Evolutionary conservation across 768 basidiomycete species (phyloP), one percentile per base, ranked within the genome.

Genomic region (Psilocybe sp.): DNA sequence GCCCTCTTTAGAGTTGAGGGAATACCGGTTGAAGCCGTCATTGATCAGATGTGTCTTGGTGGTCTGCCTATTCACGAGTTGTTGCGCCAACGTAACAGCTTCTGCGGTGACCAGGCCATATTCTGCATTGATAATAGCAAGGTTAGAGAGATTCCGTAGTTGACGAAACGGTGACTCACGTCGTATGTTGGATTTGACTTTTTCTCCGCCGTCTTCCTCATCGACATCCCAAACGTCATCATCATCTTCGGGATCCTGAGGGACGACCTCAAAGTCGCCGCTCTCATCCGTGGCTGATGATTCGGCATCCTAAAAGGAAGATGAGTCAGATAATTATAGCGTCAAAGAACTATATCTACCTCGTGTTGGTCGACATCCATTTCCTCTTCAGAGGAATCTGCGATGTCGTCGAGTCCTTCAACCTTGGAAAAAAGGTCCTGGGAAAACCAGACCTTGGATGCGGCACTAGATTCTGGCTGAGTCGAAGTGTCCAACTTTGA

Each of bases 21-120:
- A 91, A 68, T 94, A 89, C 10, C 92, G 89, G 68, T 87, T 93
- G 76, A 98, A 99, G 11, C 97, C 97, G 40, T 97, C 88, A 59
- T 98, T 92, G 62, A 98, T 80, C 19, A 99, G 77, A 23, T 92
- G 80, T 5, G 92, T 92, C 61, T 85, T 86, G 0, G 93, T 98
- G 56, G 76, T 93, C 70, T 91, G 74, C 31, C 92, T 86, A 66
- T 98, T 98, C 46, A 96, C 89, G 28, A 98, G 76, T 60, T 85
- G 82, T 51, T 94, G 91, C 0, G 97, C 97, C 16, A 99, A 75
- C 4, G 92, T 89, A 39, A 98, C 81, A 4, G 96, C 92, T 69
- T 97, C 94, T 18, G 86, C 84, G 1, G 94, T 97, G 33, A 81
- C 75, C 8, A 99, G 72, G 42, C 93, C 92, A 57, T 85, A 76